Base-by-base conservation (phyloP, 2,329 filamentous ascomycete species). In the Aspergillus sp. region DNA sequence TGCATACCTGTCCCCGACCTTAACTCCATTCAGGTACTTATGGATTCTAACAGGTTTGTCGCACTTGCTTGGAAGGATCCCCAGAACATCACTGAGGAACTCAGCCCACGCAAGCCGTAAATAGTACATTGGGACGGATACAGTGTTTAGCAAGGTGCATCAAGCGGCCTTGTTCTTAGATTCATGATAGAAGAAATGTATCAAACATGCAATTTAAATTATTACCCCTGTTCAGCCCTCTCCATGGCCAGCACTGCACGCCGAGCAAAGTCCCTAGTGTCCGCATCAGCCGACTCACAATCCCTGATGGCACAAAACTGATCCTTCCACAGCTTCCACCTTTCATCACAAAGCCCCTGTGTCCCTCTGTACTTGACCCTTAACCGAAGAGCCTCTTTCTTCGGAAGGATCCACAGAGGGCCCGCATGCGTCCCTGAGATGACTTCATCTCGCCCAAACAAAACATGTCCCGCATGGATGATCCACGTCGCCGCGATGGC, bases 1-100 rank as follows among this genome's bases (percentile, higher is more conserved):
- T 45, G 29, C 34, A 52, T 16, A 52, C 17, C n/a, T 7, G 19
- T 19, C 4, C 11, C 40, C 17, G 6, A 13, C 16, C 7, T 40
- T 17, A 13, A 19, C 14, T 17, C 14, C 9, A 19, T 11, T 19
- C 20, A 9, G 6, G 9, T 42, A 21, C 40, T 42, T 17, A 42
- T 14, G 36, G 4, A 11, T n/a, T 20, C 14, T 14, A 23, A 23
- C 43, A 81, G 79, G 59, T 86, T 82, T 59, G 75, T 86, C 16
- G 78, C 81, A 4, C 59, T 80, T 17, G 84, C 84, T 3, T 86
- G 81, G 78, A 85, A 83, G 60, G 83, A 86, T 52, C 77, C 80
- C 1, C 79, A 82, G 53, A 87, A 87, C 54, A 84, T 84, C 44
- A 77, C 79, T 1, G 81, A 84, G 47, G 78, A 85, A 61, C 68